Base-by-base conservation (phyloP, 2,329 filamentous ascomycete genomes). In the Xylaria arbuscula region DNA sequence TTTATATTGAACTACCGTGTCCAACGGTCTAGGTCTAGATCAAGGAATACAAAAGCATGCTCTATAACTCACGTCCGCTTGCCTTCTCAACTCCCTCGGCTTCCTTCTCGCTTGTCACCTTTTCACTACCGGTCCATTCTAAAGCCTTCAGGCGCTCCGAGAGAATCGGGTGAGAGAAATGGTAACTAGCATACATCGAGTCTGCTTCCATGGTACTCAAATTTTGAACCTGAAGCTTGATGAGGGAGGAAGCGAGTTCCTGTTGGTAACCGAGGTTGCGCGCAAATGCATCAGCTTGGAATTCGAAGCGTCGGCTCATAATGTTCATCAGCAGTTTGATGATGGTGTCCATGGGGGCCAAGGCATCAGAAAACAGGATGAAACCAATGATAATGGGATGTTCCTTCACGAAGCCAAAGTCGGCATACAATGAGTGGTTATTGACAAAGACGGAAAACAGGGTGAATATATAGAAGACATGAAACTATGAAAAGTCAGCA, bases 171-270 rank as follows among this genome's bases (percentile, higher is more conserved):
- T 99, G 96, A 28, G 95, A 98, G 86, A 97, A 98, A 84, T 99
- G 94, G 86, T 98, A 99, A 82, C 92, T 97, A 62, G 96, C 96
- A 81, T 97, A 99, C 88, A 98, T 90, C 92, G 93, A 97, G 82
- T 99, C 97, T 34, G 96, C 96, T 76, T 99, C 96, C 95, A 99
- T 98, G 70, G 93, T 97, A 82, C 93, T 97, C 74, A 99, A 87
- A 79, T 99, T 99, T 85, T 98, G 94, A 77, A 98, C 93, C 83
- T 99, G 97, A 61, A 99, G 92, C 85, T 98, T 98, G 83, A 99
- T 94, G 71, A 99, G 88, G 24, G 93, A 96, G 71, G 89, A 86
- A 51, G 94, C 93, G 61, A 99, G 90, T 80, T 98, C 90, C 54
- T 88, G 84, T 61, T 91, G 89, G 83, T 95, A 98, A 62, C 96